A percentile compares a stretch with the other conserved stretches of the same genome.
Conservation (phyloP, 2,329 filamentous ascomycete species). For the Mycosphaerella sp. region DNA sequence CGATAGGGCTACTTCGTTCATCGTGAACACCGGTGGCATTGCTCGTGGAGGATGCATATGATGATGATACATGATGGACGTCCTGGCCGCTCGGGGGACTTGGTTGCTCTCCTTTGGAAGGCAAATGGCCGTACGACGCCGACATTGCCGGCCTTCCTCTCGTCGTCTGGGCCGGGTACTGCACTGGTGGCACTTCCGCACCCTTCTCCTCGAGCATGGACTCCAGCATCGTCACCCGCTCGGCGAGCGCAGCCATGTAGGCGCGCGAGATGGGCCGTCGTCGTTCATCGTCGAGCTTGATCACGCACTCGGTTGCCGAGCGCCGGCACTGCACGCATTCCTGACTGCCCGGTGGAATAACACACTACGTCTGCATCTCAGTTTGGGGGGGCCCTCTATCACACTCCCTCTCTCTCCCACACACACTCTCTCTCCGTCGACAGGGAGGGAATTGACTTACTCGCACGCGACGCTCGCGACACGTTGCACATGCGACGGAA, state of each 20-base stretch:
- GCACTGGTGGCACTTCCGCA: conserved; percentile 18
- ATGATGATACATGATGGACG: neutral
- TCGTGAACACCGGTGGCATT: conserved; percentile 5
- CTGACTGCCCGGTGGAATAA: conserved; percentile 20
- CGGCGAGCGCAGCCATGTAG: conserved; percentile 25
- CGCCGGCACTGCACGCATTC: conserved; percentile 25
- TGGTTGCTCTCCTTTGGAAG: conserved; percentile 10
- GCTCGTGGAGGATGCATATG: conserved; percentile 9
- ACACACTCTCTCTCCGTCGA: neutral
- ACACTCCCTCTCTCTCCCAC: too few relatives aligned
- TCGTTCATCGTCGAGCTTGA: conserved; percentile 27
- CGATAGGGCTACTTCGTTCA: conserved; percentile 12
- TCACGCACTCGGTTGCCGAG: conserved; percentile 22
- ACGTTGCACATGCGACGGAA: conserved; percentile 21
- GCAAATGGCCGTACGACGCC: conserved; percentile 1
- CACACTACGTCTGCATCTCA: conserved; percentile 10
- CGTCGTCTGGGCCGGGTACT: conserved; percentile 26
- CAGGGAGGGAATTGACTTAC: neutral
- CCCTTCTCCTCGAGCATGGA: conserved; percentile 24
- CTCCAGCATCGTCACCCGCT: conserved; percentile 23
- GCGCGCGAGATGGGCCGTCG: conserved; percentile 23
- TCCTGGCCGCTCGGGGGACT: conserved; percentile 18
- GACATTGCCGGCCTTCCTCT: conserved; percentile 12
- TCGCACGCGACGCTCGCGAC: conserved; percentile 23
- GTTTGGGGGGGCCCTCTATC: neutral